These are phyloP conservation scores for Capsicum chinense DNA, from an alignment of 257 asterid species.

Conservation along the genomic window DNA sequence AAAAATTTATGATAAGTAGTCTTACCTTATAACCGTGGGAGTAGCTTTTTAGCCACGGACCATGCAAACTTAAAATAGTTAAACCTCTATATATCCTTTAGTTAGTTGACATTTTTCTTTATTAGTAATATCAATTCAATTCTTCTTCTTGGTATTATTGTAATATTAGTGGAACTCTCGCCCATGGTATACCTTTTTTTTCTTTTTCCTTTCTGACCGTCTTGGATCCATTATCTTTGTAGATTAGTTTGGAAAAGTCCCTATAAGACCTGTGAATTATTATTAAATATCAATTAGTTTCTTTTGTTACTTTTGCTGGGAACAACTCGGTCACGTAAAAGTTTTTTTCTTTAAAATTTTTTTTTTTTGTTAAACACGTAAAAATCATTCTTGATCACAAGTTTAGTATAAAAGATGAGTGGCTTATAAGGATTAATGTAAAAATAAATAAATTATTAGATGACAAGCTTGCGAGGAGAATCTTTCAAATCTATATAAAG, in stretches of 20 bases:
- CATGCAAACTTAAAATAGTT: neutral
- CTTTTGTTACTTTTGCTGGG: neutral
- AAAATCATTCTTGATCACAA: neutral
- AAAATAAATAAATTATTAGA: neutral
- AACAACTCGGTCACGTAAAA: neutral
- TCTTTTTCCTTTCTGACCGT: too few species aligned
- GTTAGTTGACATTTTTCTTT: neutral
- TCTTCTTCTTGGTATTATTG: slow-evolving; percentile 9
- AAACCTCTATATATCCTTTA: neutral
- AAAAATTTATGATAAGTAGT: too few species aligned
- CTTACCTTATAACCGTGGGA: neutral
- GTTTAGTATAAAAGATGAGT: neutral
- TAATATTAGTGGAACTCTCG: slow-evolving; percentile 18
- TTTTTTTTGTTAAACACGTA: neutral
- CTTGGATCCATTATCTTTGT: neutral
- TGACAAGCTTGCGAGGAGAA: neutral
- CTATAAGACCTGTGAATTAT: neutral
- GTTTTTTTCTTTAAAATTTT: too few species aligned
- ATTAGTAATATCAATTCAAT: neutral
- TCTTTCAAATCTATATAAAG: too few species aligned
- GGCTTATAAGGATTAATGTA: neutral
- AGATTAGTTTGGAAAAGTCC: neutral
- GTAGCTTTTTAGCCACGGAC: neutral
- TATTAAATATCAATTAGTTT: neutral
- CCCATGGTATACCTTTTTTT: neutral